phyloP scores from a whole-genome alignment of 352 stramenopile species.

The Phytopythium aichiense region DNA sequence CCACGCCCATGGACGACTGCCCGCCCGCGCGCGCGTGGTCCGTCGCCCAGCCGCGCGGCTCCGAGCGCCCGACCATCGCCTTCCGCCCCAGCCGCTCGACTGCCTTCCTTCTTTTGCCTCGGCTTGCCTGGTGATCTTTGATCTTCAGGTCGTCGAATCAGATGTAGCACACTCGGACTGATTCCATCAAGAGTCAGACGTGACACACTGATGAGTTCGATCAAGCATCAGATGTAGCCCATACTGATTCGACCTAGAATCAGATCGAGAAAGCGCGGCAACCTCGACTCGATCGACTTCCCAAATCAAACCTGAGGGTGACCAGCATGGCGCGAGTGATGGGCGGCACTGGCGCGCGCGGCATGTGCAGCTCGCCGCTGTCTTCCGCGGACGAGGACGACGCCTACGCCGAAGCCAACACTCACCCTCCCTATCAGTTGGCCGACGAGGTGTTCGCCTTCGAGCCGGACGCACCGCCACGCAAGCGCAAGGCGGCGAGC shows the following conservation, averaged over 20 bases:
- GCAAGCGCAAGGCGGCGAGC: constrained; percentile 5
- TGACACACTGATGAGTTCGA: no score
- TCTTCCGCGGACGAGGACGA: constrained; percentile 43
- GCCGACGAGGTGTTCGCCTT: constrained; percentile 7
- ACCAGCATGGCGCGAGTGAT: neutral
- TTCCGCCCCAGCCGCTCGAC: no score
- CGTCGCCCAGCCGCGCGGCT: constrained; percentile 16
- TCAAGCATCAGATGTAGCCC: no score
- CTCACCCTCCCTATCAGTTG: no score
- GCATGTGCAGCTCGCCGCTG: constrained; percentile 44
- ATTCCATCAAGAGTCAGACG: no score
- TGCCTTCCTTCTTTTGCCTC: no score
- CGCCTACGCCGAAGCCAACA: neutral
- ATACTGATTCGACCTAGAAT: no score
- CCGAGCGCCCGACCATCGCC: neutral
- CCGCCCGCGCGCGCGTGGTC: constrained; percentile 21
- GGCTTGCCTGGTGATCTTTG: no score
- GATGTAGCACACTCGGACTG: no score
- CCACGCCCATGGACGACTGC: constrained; percentile 45
- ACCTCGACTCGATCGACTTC: neutral
- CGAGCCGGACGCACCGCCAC: constrained; percentile 8
- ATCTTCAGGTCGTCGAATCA: no score
- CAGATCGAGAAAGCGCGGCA: neutral
- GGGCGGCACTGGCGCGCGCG: constrained; percentile 1
- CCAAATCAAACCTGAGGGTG: neutral